phyloP scores from a whole-genome alignment of 805 yeast genomes.

The Saccharomycopsis fermentans region DNA sequence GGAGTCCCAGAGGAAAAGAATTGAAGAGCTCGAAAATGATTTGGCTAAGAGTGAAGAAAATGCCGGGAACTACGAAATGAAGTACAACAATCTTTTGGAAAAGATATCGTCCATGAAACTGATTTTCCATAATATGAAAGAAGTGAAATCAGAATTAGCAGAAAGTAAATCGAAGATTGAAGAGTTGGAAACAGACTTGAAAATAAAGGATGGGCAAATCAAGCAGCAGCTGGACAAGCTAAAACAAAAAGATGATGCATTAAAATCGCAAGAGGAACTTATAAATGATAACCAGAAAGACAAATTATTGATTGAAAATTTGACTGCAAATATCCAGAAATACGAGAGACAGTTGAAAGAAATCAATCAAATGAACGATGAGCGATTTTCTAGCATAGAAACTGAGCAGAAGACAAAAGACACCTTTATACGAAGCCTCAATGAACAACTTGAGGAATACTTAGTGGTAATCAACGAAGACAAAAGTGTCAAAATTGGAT shows the following conservation, averaged over 20 bases:
- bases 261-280: background rate
- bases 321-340: constrained; percentile 7
- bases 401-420: constrained; percentile 23
- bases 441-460: constrained; percentile 29
- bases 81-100: constrained; percentile 52
- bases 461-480: constrained; percentile 23
- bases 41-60: background rate
- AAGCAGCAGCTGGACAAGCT: constrained; percentile 14
- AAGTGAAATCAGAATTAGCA: constrained; percentile 42
- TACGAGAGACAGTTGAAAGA: constrained; percentile 17
- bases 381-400: constrained; percentile 24
- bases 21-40: constrained; percentile 21
- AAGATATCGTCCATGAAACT: constrained; percentile 65
- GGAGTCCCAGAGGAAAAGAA: background rate
- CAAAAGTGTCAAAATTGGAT: background rate
- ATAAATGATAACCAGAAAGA: background rate
- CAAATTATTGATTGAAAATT: background rate
- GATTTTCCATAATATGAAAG: constrained; percentile 64
- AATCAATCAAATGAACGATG: constrained; percentile 12
- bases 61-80: constrained; percentile 31
- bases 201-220: constrained; percentile 7
- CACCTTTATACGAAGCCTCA: constrained; percentile 26
- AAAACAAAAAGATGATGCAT: background rate
- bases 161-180: constrained; percentile 20
- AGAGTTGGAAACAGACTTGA: constrained; percentile 26